Percentiles rank a stretch among this genome's conserved stretches.
These are phyloP conservation scores for Penicillium brasilianum DNA, from an alignment of 2,329 filamentous ascomycete genomes.

Conservation along the genomic window DNA sequence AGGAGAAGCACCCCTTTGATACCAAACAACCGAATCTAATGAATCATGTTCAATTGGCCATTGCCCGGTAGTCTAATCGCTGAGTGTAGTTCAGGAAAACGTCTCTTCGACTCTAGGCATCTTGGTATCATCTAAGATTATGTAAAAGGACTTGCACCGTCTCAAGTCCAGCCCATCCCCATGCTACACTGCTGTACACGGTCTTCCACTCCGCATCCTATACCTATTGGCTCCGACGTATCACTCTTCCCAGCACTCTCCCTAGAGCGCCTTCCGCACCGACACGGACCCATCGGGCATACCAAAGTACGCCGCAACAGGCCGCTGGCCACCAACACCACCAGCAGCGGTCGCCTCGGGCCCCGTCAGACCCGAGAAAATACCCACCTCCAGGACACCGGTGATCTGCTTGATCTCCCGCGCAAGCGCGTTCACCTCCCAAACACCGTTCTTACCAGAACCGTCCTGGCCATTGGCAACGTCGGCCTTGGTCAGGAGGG, in stretches of 20 bases:
- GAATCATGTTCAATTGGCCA: conserved; percentile 17
- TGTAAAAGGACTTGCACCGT: conserved; percentile 15
- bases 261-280: conserved; percentile 52
- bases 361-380: conserved; percentile 85
- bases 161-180: conserved; percentile 1
- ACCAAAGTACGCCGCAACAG: conserved; percentile 92
- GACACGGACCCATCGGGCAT: conserved; percentile 76
- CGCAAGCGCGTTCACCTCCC: conserved; percentile 79
- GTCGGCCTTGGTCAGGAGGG: conserved; percentile 69
- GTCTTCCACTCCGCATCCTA: too few relatives aligned
- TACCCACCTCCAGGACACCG: conserved; percentile 87
- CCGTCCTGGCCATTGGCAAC: conserved; percentile 54
- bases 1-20: conserved; percentile 23
- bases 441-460: conserved; percentile 68
- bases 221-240: too few relatives aligned
- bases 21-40: conserved; percentile 26
- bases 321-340: conserved; percentile 79
- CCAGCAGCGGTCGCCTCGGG: conserved; percentile 67
- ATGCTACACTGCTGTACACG: neutral
- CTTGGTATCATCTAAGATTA: conserved; percentile 31
- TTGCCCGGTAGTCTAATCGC: neutral
- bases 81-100: neutral
- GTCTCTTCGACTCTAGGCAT: conserved; percentile 19
- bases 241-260: neutral
- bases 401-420: conserved; percentile 77